Evolutionary conservation across 1,139 yeast genomes (phyloP), one percentile per base, ranked within the genome.

Genomic region (Debaryomyces sp.): DNA sequence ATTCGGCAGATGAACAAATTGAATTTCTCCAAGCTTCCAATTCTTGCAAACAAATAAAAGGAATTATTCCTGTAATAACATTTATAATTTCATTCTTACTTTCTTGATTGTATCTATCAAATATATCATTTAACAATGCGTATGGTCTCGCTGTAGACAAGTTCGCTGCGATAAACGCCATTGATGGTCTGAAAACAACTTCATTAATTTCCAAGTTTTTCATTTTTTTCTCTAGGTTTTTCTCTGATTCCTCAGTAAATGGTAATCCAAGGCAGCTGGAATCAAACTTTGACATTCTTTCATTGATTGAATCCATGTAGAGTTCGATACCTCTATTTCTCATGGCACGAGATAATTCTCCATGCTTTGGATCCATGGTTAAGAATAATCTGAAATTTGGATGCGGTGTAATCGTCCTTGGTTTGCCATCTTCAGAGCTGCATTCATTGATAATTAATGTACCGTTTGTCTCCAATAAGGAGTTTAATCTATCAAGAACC

Each of bases 261-360:
- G 22, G 22, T 5, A 58, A 38, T 10, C 65, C 67, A 40, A 70
- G 59, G 5, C 61, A 41, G 27, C 49, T 50, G 10, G 52, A 62
- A 57, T 89, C 96, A 60, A 77, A 80, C 0, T 51, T 37, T 0
- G 94, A 73, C 1, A 82, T 74, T 50, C 97, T 75, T 0, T 52
- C 61, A 0, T 68, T 65, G 37, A 90, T 62, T 0, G 77, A 63
- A 0, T 81, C 88, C 58, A 92, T 56, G 61, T 62, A 92, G 2
- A 95, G 71, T 64, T 95, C 99, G 41, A 92, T 85, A 53, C 98
- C 96, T 78, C 99, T 84, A 64, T 95, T 95, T 64, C 99, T 80
- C 99, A 95, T 95, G 0, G 99, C 99, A 55, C 99, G 76, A 0
- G 99, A 94, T 17, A 95, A 78, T 62, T 95, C 99, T 13, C 99